A percentile compares a stretch with the other conserved stretches of the same genome.
phyloP scores from a whole-genome alignment of 371 early-diverging fungal genomes.

The Apophysomyces elegans region DNA sequence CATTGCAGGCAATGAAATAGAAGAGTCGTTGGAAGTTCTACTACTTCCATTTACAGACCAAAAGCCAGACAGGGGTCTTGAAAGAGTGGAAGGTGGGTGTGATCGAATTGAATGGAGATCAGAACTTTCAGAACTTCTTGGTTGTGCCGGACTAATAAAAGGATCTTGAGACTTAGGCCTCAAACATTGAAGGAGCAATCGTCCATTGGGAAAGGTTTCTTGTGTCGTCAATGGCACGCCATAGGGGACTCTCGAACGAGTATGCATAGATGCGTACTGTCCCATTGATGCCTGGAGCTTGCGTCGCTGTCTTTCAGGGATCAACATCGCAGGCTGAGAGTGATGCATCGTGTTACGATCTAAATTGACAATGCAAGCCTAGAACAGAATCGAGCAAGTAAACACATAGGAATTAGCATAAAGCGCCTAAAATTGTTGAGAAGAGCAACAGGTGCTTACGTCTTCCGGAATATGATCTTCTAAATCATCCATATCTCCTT shows the following conservation, averaged over 20 bases:
- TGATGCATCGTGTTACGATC: conserved; percentile 62
- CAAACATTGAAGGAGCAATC: conserved; percentile 51
- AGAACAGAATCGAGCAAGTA: neutral
- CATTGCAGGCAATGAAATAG: conserved; percentile 27
- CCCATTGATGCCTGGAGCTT: conserved; percentile 60
- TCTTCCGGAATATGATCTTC: conserved; percentile 70
- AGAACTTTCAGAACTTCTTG: conserved; percentile 35
- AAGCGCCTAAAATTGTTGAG: no score
- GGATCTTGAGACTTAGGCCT: conserved; percentile 46
- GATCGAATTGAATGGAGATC: conserved; percentile 38
- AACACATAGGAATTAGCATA: neutral
- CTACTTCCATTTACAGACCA: conserved; percentile 40
- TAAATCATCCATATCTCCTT: conserved; percentile 56
- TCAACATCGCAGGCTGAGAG: conserved; percentile 35
- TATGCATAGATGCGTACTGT: conserved; percentile 55
- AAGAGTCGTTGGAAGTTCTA: conserved; percentile 40
- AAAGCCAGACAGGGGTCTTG: conserved; percentile 34
- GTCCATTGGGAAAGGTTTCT: conserved; percentile 64
- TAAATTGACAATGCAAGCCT: conserved; percentile 63
- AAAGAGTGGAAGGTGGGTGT: conserved; percentile 26
- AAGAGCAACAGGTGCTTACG: conserved; percentile 36
- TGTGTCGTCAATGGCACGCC: conserved; percentile 60
- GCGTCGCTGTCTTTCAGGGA: conserved; percentile 59
- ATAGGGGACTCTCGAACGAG: conserved; percentile 44
- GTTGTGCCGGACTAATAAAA: conserved; percentile 33